A percentile compares a stretch with the other conserved stretches of the same genome.
phyloP scores from a whole-genome alignment of 495 filamentous ascomycete species.

The Penicillium flavigenum region DNA sequence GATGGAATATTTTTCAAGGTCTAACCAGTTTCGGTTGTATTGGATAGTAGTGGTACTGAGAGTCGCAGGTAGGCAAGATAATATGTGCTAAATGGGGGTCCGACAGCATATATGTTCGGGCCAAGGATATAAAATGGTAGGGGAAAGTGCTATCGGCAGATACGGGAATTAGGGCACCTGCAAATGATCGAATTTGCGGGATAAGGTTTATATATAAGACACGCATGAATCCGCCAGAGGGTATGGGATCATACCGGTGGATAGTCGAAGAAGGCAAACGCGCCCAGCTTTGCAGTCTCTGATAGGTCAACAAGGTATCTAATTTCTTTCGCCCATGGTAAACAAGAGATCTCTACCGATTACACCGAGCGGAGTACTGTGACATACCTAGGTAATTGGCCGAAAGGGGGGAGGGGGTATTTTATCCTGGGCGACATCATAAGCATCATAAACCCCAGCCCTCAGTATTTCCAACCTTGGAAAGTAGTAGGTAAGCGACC shows the following conservation, averaged over 20 bases:
- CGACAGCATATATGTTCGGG: neutral
- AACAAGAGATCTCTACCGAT: constrained; percentile 10
- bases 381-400: constrained; percentile 29
- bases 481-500: neutral
- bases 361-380: constrained; percentile 16
- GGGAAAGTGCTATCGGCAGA: constrained; percentile 14
- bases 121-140: neutral
- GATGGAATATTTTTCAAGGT: neutral
- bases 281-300: neutral
- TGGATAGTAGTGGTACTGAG: neutral
- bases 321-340: constrained; percentile 14
- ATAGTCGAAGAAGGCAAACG: constrained; percentile 20
- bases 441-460: constrained; percentile 11
- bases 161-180: constrained; percentile 20
- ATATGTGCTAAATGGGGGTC: neutral
- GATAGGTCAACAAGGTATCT: constrained; percentile 17
- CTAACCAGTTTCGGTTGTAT: neutral
- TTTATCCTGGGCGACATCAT: constrained; percentile 22
- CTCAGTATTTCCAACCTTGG: no score
- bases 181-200: constrained; percentile 2
- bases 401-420: constrained; percentile 8
- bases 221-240: constrained; percentile 6
- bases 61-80: neutral
- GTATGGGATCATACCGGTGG: constrained; percentile 21
- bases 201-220: constrained; percentile 22